phyloP scores from a whole-genome alignment of 148 eudicot genomes.

The Silene uniflora region DNA sequence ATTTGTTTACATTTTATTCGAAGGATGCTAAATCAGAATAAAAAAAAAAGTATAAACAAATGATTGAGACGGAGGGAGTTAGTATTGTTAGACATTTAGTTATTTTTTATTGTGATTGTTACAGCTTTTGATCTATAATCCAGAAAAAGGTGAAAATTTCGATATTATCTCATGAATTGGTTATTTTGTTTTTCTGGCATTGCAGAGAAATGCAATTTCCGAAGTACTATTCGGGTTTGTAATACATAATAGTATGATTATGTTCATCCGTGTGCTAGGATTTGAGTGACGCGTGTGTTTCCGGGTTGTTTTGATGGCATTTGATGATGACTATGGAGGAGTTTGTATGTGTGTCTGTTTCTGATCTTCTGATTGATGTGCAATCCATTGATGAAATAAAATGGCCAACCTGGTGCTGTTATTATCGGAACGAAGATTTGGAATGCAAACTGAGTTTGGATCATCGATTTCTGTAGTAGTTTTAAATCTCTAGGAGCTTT shows the following conservation, averaged over 20 bases:
- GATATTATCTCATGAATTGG: background rate
- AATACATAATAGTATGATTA: constrained; percentile 6
- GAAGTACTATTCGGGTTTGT: constrained; percentile 15
- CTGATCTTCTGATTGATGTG: constrained; percentile 1
- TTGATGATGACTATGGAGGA: constrained; percentile 18
- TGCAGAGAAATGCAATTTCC: constrained; percentile 10
- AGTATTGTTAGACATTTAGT: too few relatives aligned
- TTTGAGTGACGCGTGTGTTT: background rate
- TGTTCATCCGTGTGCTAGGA: background rate
- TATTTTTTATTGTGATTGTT: background rate
- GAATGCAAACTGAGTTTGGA: constrained; percentile 4
- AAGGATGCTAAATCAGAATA: too few relatives aligned
- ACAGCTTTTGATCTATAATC: background rate
- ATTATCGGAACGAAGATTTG: constrained; percentile 14
- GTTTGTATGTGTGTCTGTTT: background rate
- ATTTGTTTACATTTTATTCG: too few relatives aligned
- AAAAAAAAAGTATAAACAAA: too few relatives aligned
- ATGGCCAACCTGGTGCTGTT: background rate
- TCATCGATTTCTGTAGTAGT: background rate
- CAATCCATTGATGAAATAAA: constrained; percentile 17
- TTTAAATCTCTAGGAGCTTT: background rate
- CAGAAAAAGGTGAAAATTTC: background rate
- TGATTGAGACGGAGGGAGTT: too few relatives aligned
- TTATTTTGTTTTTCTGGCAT: background rate
- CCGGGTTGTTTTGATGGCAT: constrained; percentile 22